Conservation (phyloP, 2,329 filamentous ascomycete species). For the Talaromyces sp. region DNA sequence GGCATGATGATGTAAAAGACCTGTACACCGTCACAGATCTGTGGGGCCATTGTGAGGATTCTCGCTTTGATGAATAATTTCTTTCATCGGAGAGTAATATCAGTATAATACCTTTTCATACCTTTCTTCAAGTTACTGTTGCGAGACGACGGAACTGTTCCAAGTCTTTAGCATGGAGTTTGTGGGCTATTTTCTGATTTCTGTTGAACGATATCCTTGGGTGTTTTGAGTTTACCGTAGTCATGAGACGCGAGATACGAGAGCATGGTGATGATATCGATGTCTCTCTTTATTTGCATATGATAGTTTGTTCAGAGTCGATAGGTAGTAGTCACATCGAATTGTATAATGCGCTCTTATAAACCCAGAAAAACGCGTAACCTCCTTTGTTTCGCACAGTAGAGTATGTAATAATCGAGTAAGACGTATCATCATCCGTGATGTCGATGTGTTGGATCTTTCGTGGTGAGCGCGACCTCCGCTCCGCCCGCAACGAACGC, state of each 20-base stretch:
- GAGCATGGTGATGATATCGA: slow-evolving; percentile 15
- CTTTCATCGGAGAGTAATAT: neutral
- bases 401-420: neutral
- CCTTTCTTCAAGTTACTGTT: slow-evolving; percentile 4
- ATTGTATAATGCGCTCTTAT: neutral
- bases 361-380: no score
- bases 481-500: slow-evolving; percentile 3
- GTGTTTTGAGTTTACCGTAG: slow-evolving; percentile 5
- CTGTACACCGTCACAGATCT: neutral
- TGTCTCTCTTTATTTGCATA: slow-evolving; percentile 12
- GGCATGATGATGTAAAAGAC: slow-evolving; percentile 51
- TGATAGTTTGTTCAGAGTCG: neutral
- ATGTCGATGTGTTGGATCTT: neutral
- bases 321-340: neutral
- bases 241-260: slow-evolving; percentile 8
- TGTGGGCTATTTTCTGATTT: slow-evolving; percentile 6
- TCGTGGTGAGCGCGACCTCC: neutral
- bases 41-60: neutral
- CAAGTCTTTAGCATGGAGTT: slow-evolving; percentile 15
- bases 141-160: neutral
- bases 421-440: neutral
- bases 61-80: neutral
- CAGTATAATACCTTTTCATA: slow-evolving; percentile 2
- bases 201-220: slow-evolving; percentile 14
- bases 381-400: no score